These are phyloP conservation scores for Mangifera indica DNA, from an alignment of 345 rosid species.

Conservation along the genomic window DNA sequence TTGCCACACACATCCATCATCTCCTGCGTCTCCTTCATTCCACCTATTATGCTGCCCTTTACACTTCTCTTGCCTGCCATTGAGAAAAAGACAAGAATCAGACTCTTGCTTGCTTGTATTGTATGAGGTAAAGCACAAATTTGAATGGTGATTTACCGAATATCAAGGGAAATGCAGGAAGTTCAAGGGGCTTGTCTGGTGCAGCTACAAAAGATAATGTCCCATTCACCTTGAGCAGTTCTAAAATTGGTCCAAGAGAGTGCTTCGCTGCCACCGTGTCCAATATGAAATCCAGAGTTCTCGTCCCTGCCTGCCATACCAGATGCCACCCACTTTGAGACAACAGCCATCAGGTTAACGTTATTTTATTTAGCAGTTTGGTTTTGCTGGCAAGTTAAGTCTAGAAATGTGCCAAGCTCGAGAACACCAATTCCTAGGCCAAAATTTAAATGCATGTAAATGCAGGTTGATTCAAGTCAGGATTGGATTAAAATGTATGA, in stretches of 20 bases:
- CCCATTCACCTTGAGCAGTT: constrained; percentile 51
- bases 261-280: constrained; percentile 60
- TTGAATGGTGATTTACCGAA: constrained; percentile 35
- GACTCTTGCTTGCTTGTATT: neutral
- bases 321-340: no score
- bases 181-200: constrained; percentile 44
- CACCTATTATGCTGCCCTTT: constrained; percentile 57
- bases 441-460: no score
- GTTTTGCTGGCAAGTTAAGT: no score
- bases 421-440: no score
- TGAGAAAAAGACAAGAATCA: neutral
- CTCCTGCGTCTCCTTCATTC: constrained; percentile 55
- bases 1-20: constrained; percentile 57
- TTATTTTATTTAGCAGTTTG: no score
- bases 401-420: no score
- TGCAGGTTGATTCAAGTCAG: no score
- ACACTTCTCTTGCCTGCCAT: constrained; percentile 47
- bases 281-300: constrained; percentile 49
- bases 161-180: constrained; percentile 57
- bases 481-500: no score
- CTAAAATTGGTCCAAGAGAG: constrained; percentile 46
- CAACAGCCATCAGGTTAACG: neutral
- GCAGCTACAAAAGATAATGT: constrained; percentile 48
- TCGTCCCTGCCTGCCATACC: constrained; percentile 43
- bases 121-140: no score